Base-by-base conservation (phyloP, 495 filamentous ascomycete species). In the Cercophora scortea region DNA sequence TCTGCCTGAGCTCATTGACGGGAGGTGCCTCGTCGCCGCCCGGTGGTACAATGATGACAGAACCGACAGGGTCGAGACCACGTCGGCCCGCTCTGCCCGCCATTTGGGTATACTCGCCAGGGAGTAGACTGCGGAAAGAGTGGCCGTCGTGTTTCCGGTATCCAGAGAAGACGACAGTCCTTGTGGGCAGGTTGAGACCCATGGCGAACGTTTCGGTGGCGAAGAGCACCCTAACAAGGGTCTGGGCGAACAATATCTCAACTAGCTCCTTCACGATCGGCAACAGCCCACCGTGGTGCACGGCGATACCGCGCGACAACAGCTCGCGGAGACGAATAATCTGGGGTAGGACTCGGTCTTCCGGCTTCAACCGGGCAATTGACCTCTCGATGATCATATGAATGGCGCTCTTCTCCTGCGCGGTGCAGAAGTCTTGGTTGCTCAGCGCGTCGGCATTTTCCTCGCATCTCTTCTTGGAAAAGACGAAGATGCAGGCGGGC, bases 21-120 rank as follows among this genome's bases (percentile, higher is more conserved):
- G 90, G 86, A 5, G 93, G 94, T 34, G 90, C 91, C 71, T 96
- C 91, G 55, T 79, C 81, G 10, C 87, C 89, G 7, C 76, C 71
- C 10, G 85, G 84, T 43, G 84, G 84, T 9, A 95, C 87, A 52
- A 97, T 88, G 54, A 98, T 94, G 57, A 98, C 93, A 53, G 86
- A 91, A 5, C 93, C 93, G 36, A 96, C 89, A 1, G 83, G 80
- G 62, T 98, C 93, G 45, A 97, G 80, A 57, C 93, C 93, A 74
- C 93, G 81, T 58, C 93, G 84, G 45, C 93, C 93, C 56, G 93
- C 93, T 73, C 93, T 79, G 17, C 93, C 93, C 33, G 93, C 91
- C 93, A 98, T 98, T 57, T 98, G 93, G 11, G 94, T 98, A 65
- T 97, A 97, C 66, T 98, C 93, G 8, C 93, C 94, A 1, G 93